phyloP scores from a whole-genome alignment of 345 rosid species.

The Citrus sinensis region DVS_A1.0 CM039169.1:32014501-32015000 shows the following conservation, averaged over 20 bases:
- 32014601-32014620: neutral
- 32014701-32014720: neutral
- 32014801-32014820: neutral
- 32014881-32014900: neutral
- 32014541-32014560: neutral
- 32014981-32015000: conserved; percentile 43
- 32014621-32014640: neutral
- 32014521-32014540: neutral
- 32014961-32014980: conserved; percentile 40
- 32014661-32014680: neutral
- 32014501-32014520: neutral
- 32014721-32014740: neutral
- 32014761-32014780: neutral
- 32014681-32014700: neutral
- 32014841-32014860: neutral
- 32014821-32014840: neutral
- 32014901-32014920: neutral
- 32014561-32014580: neutral
- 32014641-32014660: neutral
- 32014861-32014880: neutral
- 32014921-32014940: neutral
- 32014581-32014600: neutral
- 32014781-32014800: neutral
- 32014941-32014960: neutral
- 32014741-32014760: neutral